phyloP scores from a whole-genome alignment of 495 filamentous ascomycete species.

The Annulohypoxylon bovei region DNA sequence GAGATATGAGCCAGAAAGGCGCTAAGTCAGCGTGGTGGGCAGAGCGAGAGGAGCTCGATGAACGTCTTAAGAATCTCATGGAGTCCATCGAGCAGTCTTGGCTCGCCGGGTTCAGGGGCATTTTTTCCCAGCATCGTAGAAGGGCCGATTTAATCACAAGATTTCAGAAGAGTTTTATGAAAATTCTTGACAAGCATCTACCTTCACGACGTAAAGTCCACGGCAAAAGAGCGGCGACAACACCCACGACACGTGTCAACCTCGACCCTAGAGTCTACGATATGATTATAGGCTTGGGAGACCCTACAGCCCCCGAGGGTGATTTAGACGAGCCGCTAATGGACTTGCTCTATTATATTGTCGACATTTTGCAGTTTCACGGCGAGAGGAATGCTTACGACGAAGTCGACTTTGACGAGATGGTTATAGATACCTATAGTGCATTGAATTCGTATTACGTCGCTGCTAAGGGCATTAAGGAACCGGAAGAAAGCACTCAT shows the following conservation, averaged over 20 bases:
- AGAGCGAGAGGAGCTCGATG: conserved; percentile 80
- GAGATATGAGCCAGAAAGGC: conserved; percentile 59
- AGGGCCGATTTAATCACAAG: conserved; percentile 69
- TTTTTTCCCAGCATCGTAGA: conserved; percentile 78
- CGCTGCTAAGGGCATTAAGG: conserved; percentile 50
- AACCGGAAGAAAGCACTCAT: conserved; percentile 63
- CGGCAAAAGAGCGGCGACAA: conserved; percentile 59
- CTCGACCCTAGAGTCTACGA: conserved; percentile 84
- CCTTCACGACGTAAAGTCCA: conserved; percentile 76
- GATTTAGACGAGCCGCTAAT: conserved; percentile 87
- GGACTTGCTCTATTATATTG: conserved; percentile 93
- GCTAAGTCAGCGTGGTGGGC: conserved; percentile 90
- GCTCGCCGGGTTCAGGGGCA: conserved; percentile 92
- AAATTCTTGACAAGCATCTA: conserved; percentile 85
- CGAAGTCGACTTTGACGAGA: conserved; percentile 93
- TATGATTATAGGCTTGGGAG: conserved; percentile 85
- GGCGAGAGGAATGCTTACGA: conserved; percentile 97
- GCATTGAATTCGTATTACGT: conserved; percentile 82
- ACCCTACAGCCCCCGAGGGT: conserved; percentile 67
- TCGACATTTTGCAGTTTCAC: conserved; percentile 96
- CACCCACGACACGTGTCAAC: conserved; percentile 60
- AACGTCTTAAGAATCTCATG: conserved; percentile 78
- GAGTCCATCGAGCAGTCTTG: conserved; percentile 89
- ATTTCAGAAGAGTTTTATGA: conserved; percentile 80
- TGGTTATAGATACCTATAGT: conserved; percentile 84